Base-by-base conservation (phyloP, 1,139 yeast species). In the Scheffersomyces quercinus region DNA sequence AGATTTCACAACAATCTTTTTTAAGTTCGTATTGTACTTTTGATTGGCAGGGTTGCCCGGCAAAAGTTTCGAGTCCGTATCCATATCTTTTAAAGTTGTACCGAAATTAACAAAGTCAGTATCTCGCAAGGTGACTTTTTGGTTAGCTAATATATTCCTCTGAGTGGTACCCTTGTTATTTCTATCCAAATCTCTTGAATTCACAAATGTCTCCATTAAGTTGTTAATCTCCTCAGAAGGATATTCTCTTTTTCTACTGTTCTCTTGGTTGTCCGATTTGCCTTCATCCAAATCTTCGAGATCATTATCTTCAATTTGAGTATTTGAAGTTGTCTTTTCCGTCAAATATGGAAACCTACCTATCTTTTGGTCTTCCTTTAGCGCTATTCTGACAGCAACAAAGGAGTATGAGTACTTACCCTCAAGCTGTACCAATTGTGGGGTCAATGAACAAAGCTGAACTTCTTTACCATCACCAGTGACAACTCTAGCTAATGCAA, bases 291-390 rank as follows among this genome's bases (percentile, higher is more conserved):
- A 42, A 15, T 33, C 42, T 6, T 39, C 44, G 7, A 38, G 46
- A 4, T 50, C 43, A 7, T 42, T 48, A 10, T 20, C 44, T 12
- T 42, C 46, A 10, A 13, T 13, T 4, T 34, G 44, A 4, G 30
- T 29, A 24, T 42, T 20, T 2, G 41, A 30, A 2, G 59, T 4
- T 67, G 35, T 15, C 7, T 42, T 51, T 4, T 68, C 61, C 1
- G 70, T 60, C 38, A 88, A 61, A 16, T 68, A 66, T 0, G 88
- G 84, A 52, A 87, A 85, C 37, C 71, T 70, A 12, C 86, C 82
- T 11, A 78, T 67, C 49, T 85, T 81, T 51, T 82, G 85, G 58
- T 91, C 97, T 53, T 89, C 96, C 29, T 77, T 76, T 62, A 80
- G 88, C 1, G 97, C 96, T n/a, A 90, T 59, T 35, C 83, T 69